A percentile compares a stretch with the other conserved stretches of the same genome.
Evolutionary conservation across 768 basidiomycete genomes (phyloP).

Genomic region (Mycena polygramma): DNA sequence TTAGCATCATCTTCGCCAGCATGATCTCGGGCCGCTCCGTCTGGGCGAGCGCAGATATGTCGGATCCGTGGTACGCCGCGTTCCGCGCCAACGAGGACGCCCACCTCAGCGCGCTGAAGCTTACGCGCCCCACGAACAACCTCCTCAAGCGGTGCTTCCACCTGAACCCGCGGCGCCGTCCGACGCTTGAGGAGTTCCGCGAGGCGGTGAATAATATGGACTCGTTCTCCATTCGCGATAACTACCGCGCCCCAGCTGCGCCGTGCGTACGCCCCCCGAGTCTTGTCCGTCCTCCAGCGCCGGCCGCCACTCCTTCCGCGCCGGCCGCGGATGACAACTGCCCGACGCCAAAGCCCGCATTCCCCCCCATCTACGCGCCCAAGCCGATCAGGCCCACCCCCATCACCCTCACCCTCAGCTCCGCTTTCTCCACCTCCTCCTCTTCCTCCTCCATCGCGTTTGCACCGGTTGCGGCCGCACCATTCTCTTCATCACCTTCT

Average conservation of each 20-base stretch:
- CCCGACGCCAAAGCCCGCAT: constrained; percentile 15
- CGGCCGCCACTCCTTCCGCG: constrained; percentile 3
- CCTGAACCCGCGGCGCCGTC: constrained; percentile 25
- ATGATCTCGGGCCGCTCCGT: constrained; percentile 17
- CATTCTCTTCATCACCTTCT: too few relatives aligned
- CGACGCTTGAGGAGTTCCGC: constrained; percentile 25
- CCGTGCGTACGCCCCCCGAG: neutral
- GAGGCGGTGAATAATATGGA: constrained; percentile 22
- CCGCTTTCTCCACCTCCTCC: neutral
- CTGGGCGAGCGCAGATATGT: constrained; percentile 9
- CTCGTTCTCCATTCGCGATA: constrained; percentile 5
- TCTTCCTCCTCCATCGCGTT: neutral
- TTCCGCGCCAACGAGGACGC: constrained; percentile 20
- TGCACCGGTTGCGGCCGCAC: too few relatives aligned
- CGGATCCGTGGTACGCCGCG: constrained; percentile 13
- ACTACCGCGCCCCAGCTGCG: too few relatives aligned
- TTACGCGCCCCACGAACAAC: constrained; percentile 14
- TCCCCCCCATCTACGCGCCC: neutral
- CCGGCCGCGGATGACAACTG: neutral
- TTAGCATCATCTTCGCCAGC: constrained; percentile 16
- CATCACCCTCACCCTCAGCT: constrained; percentile 1
- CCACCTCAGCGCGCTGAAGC: constrained; percentile 14
- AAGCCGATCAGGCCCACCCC: constrained; percentile 7
- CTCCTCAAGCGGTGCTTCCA: constrained; percentile 30
- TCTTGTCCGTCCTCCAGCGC: neutral